Evolutionary conservation across 163 green algal genomes (phyloP).

Genomic region (Coccomyxa subellipsoidea): DNA sequence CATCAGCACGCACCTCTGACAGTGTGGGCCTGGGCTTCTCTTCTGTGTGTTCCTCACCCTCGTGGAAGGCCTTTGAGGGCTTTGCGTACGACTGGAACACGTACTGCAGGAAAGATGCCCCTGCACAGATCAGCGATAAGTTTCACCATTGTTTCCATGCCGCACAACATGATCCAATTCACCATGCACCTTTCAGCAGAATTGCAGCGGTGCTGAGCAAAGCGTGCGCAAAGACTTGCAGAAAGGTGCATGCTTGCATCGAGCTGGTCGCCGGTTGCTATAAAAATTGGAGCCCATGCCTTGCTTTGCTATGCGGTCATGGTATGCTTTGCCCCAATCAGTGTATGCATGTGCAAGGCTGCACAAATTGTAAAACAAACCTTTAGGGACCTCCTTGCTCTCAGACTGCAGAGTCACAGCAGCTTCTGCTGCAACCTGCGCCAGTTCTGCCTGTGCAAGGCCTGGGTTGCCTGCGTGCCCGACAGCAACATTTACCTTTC

Average conservation of each 20-base stretch:
- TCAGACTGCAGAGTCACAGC: background rate
- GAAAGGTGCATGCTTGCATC: too few relatives aligned
- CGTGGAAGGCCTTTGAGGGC: background rate
- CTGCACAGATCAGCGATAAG: background rate
- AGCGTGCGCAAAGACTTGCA: too few relatives aligned
- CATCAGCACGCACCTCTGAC: background rate
- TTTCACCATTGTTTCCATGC: too few relatives aligned
- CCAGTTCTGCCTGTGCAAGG: background rate
- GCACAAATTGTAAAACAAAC: background rate
- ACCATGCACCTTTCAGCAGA: too few relatives aligned
- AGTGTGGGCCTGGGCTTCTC: background rate
- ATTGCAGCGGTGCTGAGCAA: too few relatives aligned
- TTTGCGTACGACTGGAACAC: background rate
- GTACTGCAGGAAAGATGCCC: background rate
- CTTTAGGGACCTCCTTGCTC: background rate
- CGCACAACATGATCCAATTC: too few relatives aligned
- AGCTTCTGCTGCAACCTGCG: background rate
- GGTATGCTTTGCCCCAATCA: too few relatives aligned
- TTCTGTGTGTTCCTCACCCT: background rate
- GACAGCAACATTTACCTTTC: background rate
- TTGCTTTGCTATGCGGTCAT: too few relatives aligned
- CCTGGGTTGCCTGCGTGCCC: background rate
- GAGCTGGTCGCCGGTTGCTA: too few relatives aligned
- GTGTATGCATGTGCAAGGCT: too few relatives aligned
- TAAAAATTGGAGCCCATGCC: too few relatives aligned